These are phyloP conservation scores for Danielia oregonensis DNA, from an alignment of 805 yeast species.

Conservation along the genomic window DNA sequence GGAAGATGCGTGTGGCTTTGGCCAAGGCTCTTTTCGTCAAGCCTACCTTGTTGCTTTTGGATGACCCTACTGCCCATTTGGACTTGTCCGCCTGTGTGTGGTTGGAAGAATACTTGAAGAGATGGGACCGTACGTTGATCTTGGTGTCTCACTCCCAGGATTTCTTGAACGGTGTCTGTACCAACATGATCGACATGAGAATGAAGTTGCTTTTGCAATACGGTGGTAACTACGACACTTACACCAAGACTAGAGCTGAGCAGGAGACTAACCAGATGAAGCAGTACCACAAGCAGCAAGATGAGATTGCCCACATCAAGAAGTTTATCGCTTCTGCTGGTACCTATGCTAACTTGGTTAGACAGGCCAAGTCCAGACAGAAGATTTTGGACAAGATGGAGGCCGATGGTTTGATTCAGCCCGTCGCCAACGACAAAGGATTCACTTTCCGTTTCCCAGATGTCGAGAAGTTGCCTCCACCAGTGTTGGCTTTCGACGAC, in stretches of 20 bases:
- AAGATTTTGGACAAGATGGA: constrained; percentile 99
- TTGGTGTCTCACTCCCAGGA: constrained; percentile 98
- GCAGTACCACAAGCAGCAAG: constrained; percentile 96
- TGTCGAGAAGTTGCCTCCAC: constrained; percentile 97
- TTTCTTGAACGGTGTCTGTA: constrained; percentile 98
- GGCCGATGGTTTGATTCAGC: constrained; percentile 94
- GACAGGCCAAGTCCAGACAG: constrained; percentile 98
- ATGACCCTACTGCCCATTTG: constrained; percentile 99
- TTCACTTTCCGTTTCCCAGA: constrained; percentile 92
- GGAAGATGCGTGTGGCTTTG: constrained; percentile 99
- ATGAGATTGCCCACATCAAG: constrained; percentile 96
- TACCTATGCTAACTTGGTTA: constrained; percentile 97
- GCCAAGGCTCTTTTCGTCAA: constrained; percentile 97
- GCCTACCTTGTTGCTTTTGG: constrained; percentile 90
- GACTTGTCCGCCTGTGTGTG: constrained; percentile 99
- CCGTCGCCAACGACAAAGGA: constrained; percentile 89
- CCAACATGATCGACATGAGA: constrained; percentile 98
- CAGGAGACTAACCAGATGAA: constrained; percentile 97
- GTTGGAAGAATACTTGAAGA: constrained; percentile 96
- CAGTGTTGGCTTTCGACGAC: constrained; percentile 94
- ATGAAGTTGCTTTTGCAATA: constrained; percentile 64
- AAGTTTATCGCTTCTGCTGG: constrained; percentile 99
- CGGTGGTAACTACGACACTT: constrained; percentile 99
- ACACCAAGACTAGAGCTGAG: constrained; percentile 91
- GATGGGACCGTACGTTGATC: constrained; percentile 89